Base-by-base conservation (phyloP, 2,329 filamentous ascomycete genomes). In the Herpotrichia juniperi region DNA sequence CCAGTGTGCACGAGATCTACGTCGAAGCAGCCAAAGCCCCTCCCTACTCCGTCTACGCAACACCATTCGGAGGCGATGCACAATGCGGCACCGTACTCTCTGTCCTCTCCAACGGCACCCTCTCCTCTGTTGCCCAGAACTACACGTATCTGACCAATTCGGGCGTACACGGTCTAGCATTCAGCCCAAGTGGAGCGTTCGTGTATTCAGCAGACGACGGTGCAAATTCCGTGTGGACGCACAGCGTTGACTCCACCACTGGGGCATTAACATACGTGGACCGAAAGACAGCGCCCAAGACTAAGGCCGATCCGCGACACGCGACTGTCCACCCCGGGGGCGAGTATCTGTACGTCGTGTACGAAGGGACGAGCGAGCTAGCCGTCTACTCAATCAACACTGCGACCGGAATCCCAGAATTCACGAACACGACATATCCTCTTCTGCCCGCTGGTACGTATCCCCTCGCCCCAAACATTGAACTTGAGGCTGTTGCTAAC, bases 101-200 rank as follows among this genome's bases (percentile, higher is more conserved):
- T 12, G 25, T 31, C 16, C 4, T 10, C 40, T 17, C 11, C 4
- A 43, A 43, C 26, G 40, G 40, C 25, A 31, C 40, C 9, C 10
- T 43, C 6, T 30, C 24, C 40, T 9, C 11, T 11, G 40, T 43
- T 8, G 16, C n/a, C 2, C 40, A 43, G 17, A 31, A 30, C 25
- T 31, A 30, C 26, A 28, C 40, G 2, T 43, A 43, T n/a, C 17
- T 43, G 4, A 10, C 24, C 10, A 43, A 24, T 3, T 43, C 40
- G n/a, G 40, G 40, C 26, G 40, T 43, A 16, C 40, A 43, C 17
- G 40, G 40, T 7, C n/a, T 43, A 14, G 40, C 40, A 4, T 43
- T 43, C 16, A 43, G 26, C 26, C 25, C 40, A 4, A 16, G 30
- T 19, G 26, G 26, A 4, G 17, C 19, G 9, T 43, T 43, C 25